Percentiles rank a stretch among this genome's conserved stretches.
Evolutionary conservation across 2,329 filamentous ascomycete genomes (phyloP).

Genomic region (Clarireedia homoeocarpa): DNA sequence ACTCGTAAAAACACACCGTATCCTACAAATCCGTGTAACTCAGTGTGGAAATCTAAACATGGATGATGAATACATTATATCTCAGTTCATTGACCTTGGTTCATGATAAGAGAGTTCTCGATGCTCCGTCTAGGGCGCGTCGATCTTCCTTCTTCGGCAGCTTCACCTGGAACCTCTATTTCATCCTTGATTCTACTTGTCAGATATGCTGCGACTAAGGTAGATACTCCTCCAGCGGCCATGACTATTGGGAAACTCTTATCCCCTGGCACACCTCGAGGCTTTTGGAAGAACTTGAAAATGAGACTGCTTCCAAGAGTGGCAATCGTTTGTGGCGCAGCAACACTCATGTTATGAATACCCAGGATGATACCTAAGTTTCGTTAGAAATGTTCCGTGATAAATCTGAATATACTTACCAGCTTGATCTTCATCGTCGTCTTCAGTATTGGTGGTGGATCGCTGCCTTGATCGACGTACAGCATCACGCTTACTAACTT

Average conservation of each 20-base stretch:
- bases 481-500: constrained; percentile 77
- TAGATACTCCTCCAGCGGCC: constrained; percentile 72
- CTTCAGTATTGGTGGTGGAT: constrained; percentile 10
- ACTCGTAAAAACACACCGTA: neutral
- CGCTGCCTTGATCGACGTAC: constrained; percentile 41
- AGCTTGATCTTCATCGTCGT: constrained; percentile 14
- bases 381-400: neutral
- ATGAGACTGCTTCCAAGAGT: constrained; percentile 78
- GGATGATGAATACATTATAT: neutral
- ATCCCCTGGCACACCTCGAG: constrained; percentile 75
- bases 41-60: neutral
- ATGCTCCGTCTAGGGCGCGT: neutral
- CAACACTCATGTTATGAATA: constrained; percentile 92
- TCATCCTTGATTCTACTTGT: constrained; percentile 29
- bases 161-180: constrained; percentile 18
- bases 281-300: constrained; percentile 81
- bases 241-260: constrained; percentile 82
- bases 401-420: neutral
- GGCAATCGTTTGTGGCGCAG: constrained; percentile 83
- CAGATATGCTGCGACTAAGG: constrained; percentile 68
- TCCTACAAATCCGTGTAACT: neutral
- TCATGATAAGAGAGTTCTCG: neutral
- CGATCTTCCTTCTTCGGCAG: constrained; percentile 8
- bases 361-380: constrained; percentile 67
- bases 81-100: neutral